phyloP scores from a whole-genome alignment of 1,139 yeast species.

The Magnusiomyces tetraspermus region DNA sequence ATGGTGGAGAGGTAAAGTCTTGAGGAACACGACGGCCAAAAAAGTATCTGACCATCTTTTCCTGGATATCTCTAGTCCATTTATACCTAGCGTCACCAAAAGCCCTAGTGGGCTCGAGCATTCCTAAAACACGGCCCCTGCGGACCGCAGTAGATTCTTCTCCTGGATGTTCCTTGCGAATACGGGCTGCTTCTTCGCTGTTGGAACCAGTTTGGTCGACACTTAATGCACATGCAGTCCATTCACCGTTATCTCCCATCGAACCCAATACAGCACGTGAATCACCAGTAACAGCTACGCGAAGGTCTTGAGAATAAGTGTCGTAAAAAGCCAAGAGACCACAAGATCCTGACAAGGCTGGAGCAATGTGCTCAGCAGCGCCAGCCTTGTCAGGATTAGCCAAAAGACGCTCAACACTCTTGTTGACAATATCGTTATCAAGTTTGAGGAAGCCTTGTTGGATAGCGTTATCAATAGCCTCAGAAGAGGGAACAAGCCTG shows the following conservation, averaged over 20 bases:
- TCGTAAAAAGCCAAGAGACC: conserved; percentile 83
- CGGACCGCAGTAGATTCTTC: conserved; percentile 76
- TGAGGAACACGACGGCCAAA: conserved; percentile 80
- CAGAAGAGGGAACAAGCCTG: conserved; percentile 51
- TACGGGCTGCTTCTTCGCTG: conserved; percentile 75
- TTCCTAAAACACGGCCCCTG: conserved; percentile 78
- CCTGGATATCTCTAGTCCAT: conserved; percentile 68
- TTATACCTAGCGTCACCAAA: conserved; percentile 96
- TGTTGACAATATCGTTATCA: conserved; percentile 79
- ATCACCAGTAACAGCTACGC: conserved; percentile 95
- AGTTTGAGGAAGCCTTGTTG: conserved; percentile 69
- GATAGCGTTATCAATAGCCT: conserved; percentile 69
- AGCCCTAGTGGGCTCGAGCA: conserved; percentile 93
- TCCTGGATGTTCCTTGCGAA: conserved; percentile 81
- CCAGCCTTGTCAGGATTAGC: conserved; percentile 46
- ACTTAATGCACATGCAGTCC: conserved; percentile 84
- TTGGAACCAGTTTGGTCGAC: conserved; percentile 94
- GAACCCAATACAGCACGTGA: conserved; percentile 87
- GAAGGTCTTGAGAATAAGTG: conserved; percentile 56
- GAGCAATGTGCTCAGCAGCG: conserved; percentile 74
- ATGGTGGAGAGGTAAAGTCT: conserved; percentile 81
- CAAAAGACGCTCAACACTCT: conserved; percentile 60
- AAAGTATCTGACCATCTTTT: conserved; percentile 60
- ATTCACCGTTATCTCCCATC: conserved; percentile 46
- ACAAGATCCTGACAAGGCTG: conserved; percentile 94